Evolutionary conservation across 2,329 filamentous ascomycete species (phyloP), one percentile per base, ranked within the genome.

Genomic region (Cytospora schulzeri): DNA sequence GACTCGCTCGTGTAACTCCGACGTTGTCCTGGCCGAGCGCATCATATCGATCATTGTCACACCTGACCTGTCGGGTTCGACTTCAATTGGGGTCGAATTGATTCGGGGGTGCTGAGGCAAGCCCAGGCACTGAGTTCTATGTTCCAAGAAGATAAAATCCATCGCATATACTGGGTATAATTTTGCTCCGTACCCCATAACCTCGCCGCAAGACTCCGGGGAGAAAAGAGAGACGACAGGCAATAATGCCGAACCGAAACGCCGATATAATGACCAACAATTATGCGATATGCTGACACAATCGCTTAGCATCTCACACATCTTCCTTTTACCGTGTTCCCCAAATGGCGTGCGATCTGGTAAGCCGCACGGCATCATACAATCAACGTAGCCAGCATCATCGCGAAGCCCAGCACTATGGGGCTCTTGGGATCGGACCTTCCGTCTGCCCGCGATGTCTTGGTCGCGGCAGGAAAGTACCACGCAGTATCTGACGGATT

Each of bases 401-500:
- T 17, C 11, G 26, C 52, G 26, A 48, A 35, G 54, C 61, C 45
- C 35, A 60, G 26, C 50, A 56, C 28, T n/a, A 56, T 51, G 35
- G 38, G 9, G 19, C 28, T 28, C 14, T 50, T 28, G 15, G 22
- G 17, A 26, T 28, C 7, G 19, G 24, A 17, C 24, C 29, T 41
- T 14, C n/a, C 29, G 9, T 19, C 35, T 3, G 53, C 62, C 52
- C 52, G 33, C 29, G 65, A 65, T 24, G 62, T 66, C n/a, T 28
- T 65, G 41, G 66, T 67, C 31, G 60, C 31, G 14, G 53, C 17
- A 0, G 66, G 66, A 26, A 67, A 67, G 50, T 61, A 67, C 66
- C 66, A 67, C 14, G 63, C 66, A 11, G 66, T 67, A 26, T 67
- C 64, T 6, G 63, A 64, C 2, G 66, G 61, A 31, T 63, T 61